Evolutionary conservation across 2,329 filamentous ascomycete genomes (phyloP), one percentile per base, ranked within the genome.

Genomic region (Epichloe sibirici): DNA sequence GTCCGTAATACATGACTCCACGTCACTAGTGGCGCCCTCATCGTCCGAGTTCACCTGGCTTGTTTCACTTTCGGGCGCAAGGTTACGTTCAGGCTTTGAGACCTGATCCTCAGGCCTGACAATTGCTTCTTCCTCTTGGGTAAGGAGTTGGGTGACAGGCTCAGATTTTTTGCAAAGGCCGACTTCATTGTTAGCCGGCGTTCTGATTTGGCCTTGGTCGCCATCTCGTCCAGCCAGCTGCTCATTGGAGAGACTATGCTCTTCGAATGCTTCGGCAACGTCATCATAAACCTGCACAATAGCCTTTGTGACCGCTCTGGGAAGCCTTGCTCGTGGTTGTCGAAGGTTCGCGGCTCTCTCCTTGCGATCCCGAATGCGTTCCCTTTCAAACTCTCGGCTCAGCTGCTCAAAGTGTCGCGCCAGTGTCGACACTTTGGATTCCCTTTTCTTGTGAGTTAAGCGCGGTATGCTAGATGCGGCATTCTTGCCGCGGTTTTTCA

Each of bases 371-470:
- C 87, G 85, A 59, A 94, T 80, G 45, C 93, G 81, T 69, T 98
- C 91, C 61, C 91, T 95, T 64, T 96, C 90, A 59, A 98, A 98
- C 63, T 98, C 94, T 25, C 90, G 85, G 60, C 90, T 96, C 53
- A 98, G 76, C 66, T 97, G 90, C 67, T 98, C 94, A 64, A 98
- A 97, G 66, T 97, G 93, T 60, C 88, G 88, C 17, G 93, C 89
- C 48, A 98, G 75, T n/a, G 85, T 90, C 8, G 90, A 94, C 2
- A 98, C 93, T 61, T 86, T 88, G 3, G 87, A 81, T 50, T 84
- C 78, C 58, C 82, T 84, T 59, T 78, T 83, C 63, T 83, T 87
- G 49, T 86, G 82, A 31, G 95, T 81, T 28, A 93, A 93, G 35
- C 93, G 82, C 31, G 90, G 90, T 55, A 98, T 97, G 43, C 91